Percentiles rank a stretch among this genome's conserved stretches.
Evolutionary conservation across 1,139 yeast genomes (phyloP).

Genomic region (Nadsonia starkeyi-henricii): DNA sequence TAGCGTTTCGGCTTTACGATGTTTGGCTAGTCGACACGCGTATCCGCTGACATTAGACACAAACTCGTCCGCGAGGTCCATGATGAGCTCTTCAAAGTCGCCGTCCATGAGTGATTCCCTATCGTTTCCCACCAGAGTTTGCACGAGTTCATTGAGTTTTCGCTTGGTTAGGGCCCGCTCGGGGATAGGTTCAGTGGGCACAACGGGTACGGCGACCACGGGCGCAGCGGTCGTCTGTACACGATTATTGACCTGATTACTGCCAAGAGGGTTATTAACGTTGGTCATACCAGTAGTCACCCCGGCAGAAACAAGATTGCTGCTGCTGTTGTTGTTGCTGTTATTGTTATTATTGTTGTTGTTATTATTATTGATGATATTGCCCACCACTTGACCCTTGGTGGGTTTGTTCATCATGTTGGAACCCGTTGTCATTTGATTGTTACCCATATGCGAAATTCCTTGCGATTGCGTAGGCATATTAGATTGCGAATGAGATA

Average conservation of each 20-base stretch:
- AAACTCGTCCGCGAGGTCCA: slow-evolving; percentile 93
- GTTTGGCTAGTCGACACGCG: slow-evolving; percentile 91
- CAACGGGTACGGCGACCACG: slow-evolving; percentile 25
- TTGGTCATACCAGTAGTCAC: slow-evolving; percentile 1
- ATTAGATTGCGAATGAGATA: background rate
- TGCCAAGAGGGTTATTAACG: slow-evolving; percentile 6
- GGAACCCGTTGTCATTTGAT: background rate
- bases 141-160: slow-evolving; percentile 73
- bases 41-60: slow-evolving; percentile 80
- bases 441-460: too few relatives aligned
- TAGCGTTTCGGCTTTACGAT: slow-evolving; percentile 74
- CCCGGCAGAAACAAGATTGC: too few relatives aligned
- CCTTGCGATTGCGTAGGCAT: background rate
- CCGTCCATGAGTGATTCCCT: slow-evolving; percentile 59
- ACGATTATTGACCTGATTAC: slow-evolving; percentile 7
- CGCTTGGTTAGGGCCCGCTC: slow-evolving; percentile 82
- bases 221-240: slow-evolving; percentile 7
- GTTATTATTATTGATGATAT: too few relatives aligned
- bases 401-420: background rate
- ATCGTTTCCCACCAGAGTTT: slow-evolving; percentile 74
- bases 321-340: too few relatives aligned
- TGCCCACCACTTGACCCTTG: background rate
- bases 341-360: too few relatives aligned
- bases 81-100: slow-evolving; percentile 79
- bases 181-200: slow-evolving; percentile 62